Evolutionary conservation across 352 stramenopile genomes (phyloP).

Genomic region (Thraustotheca clavata): DNA sequence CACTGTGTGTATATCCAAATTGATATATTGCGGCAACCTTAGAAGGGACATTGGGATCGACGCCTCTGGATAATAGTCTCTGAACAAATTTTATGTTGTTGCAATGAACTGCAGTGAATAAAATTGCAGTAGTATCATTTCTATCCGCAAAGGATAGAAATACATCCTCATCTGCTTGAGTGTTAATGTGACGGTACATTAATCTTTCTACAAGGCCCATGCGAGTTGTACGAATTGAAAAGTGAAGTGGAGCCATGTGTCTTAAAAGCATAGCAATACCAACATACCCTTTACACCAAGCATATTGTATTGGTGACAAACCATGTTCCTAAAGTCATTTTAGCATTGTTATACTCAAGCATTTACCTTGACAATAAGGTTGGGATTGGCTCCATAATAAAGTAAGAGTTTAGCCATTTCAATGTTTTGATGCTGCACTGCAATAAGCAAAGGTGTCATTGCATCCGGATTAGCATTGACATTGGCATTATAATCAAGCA

Average conservation of each 20-base stretch:
- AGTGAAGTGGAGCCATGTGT: background rate
- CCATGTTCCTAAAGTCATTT: background rate
- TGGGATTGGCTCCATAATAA: background rate
- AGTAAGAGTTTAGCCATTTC: slow-evolving; percentile 4
- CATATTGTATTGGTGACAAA: background rate
- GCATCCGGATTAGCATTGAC: background rate
- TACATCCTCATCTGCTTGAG: background rate
- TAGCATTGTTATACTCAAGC: too few species aligned
- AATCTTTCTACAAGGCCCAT: background rate
- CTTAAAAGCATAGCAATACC: background rate
- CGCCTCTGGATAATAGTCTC: background rate
- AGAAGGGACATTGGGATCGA: background rate
- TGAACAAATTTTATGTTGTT: background rate
- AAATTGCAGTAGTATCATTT: background rate
- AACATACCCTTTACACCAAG: background rate
- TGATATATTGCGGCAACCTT: too few species aligned
- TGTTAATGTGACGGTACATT: background rate
- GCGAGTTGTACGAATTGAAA: background rate
- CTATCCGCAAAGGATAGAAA: background rate
- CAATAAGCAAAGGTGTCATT: background rate
- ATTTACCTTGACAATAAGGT: background rate
- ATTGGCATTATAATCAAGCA: background rate
- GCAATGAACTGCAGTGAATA: background rate
- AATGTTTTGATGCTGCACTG: background rate
- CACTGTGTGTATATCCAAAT: too few species aligned